Evolutionary conservation across 129 eudicot species (phyloP).

Genomic region (Saussurea involucrata): DNA sequence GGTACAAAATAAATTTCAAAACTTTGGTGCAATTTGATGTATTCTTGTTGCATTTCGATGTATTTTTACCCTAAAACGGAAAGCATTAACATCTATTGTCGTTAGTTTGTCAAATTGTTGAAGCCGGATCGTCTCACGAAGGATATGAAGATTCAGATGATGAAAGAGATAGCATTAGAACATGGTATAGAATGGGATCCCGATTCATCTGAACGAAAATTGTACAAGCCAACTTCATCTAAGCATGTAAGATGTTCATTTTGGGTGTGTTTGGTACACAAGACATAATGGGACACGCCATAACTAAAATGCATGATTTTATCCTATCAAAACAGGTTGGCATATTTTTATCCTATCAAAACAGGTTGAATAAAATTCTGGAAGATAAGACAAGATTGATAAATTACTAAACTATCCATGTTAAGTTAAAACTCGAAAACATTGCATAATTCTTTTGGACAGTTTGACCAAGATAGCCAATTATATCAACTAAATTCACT

Average conservation of each 20-base stretch:
- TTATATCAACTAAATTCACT: too few species aligned
- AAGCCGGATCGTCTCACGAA: conserved; percentile 36
- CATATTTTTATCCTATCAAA: neutral
- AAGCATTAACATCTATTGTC: neutral
- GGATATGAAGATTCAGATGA: conserved; percentile 59
- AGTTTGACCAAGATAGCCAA: too few species aligned
- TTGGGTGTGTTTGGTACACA: neutral
- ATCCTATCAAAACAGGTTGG: too few species aligned
- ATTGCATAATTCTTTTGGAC: too few species aligned
- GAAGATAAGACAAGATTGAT: neutral
- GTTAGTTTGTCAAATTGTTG: conserved; percentile 49
- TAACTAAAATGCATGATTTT: neutral
- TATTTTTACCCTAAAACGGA: neutral
- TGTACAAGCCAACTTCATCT: conserved; percentile 27
- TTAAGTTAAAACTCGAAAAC: too few species aligned
- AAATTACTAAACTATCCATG: too few species aligned
- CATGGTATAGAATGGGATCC: conserved; percentile 63
- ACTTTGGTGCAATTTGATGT: too few species aligned
- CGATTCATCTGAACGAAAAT: conserved; percentile 38
- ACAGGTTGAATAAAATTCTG: neutral
- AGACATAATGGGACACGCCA: neutral
- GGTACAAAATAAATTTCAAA: too few species aligned
- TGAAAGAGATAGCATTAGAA: conserved; percentile 68
- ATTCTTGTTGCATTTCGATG: neutral
- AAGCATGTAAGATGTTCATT: conserved; percentile 28